Conservation (phyloP, 2,329 filamentous ascomycete species). For the Pseudopithomyces chartarum region DNA sequence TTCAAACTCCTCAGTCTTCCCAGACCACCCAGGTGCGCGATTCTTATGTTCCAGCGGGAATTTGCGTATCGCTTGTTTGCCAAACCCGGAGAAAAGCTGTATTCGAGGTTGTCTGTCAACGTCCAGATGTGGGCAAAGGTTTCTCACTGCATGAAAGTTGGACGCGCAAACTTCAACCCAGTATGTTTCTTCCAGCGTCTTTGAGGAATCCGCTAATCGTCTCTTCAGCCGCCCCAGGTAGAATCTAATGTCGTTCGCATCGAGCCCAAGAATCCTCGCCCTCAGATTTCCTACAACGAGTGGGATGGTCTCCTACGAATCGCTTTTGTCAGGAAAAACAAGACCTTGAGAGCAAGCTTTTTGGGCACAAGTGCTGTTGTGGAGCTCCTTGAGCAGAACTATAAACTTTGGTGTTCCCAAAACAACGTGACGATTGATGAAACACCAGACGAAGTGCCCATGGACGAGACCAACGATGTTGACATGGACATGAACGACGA, state of each 20-base stretch:
- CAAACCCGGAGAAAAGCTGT: slow-evolving; percentile 83
- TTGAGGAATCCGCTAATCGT: no score
- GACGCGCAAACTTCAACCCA: slow-evolving; percentile 94
- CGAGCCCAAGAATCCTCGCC: slow-evolving; percentile 82
- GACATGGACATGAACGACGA: slow-evolving; percentile 51
- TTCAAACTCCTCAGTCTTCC: slow-evolving; percentile 86
- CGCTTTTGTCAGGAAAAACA: slow-evolving; percentile 87
- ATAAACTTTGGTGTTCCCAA: slow-evolving; percentile 86
- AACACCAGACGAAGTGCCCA: slow-evolving; percentile 42
- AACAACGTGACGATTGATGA: slow-evolving; percentile 80
- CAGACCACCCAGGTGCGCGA: slow-evolving; percentile 78
- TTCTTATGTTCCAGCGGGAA: slow-evolving; percentile 97
- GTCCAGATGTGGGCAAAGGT: slow-evolving; percentile 88
- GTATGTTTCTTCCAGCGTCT: no score
- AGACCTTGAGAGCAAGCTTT: slow-evolving; percentile 82
- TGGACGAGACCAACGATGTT: slow-evolving; percentile 42
- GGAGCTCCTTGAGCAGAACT: slow-evolving; percentile 84
- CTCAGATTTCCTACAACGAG: slow-evolving; percentile 90
- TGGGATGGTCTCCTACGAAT: slow-evolving; percentile 90
- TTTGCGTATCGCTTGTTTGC: slow-evolving; percentile 91
- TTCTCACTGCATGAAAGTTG: slow-evolving; percentile 83
- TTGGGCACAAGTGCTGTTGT: slow-evolving; percentile 80
- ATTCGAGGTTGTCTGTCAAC: slow-evolving; percentile 89
- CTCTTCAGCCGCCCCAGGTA: slow-evolving; percentile 72
- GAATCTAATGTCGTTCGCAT: slow-evolving; percentile 90